These are phyloP conservation scores for Trichosanthes cucumerina DNA, from an alignment of 306 rosid genomes.

Conservation along the genomic window DNA sequence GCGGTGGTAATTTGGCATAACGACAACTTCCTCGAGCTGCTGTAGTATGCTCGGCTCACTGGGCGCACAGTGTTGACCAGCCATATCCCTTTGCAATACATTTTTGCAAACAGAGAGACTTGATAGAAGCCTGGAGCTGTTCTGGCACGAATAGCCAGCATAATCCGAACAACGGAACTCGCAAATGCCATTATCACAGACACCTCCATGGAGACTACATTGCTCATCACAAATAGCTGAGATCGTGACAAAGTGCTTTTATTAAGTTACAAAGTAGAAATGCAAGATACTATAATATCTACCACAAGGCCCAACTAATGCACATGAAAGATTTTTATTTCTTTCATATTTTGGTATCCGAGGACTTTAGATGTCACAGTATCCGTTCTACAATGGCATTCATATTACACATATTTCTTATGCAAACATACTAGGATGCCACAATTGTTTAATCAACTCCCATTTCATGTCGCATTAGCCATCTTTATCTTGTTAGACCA, in stretches of 20 bases:
- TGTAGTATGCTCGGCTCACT: constrained; percentile 86
- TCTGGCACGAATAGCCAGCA: constrained; percentile 96
- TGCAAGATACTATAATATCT: neutral
- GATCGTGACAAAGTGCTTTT: constrained; percentile 7
- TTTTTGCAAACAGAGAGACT: constrained; percentile 73
- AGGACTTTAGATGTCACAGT: neutral
- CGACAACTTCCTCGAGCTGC: constrained; percentile 94
- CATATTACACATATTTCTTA: neutral
- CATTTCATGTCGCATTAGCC: neutral
- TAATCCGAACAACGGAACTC: constrained; percentile 98
- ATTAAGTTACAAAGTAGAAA: neutral
- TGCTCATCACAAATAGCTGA: constrained; percentile 96
- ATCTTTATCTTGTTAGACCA: neutral
- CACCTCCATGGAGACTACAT: constrained; percentile 98
- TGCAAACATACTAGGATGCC: neutral
- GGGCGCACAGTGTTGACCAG: constrained; percentile 96
- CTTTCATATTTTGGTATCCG: neutral
- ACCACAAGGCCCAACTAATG: neutral
- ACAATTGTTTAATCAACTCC: neutral
- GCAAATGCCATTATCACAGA: constrained; percentile 91
- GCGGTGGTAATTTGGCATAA: constrained; percentile 89
- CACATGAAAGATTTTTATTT: neutral
- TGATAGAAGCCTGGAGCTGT: constrained; percentile 67
- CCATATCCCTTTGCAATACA: constrained; percentile 58
- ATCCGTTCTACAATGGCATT: neutral